Evolutionary conservation across 208 protist genomes (phyloP), one percentile per base, ranked within the genome.

Genomic region (Perkinsela sp.): DNA sequence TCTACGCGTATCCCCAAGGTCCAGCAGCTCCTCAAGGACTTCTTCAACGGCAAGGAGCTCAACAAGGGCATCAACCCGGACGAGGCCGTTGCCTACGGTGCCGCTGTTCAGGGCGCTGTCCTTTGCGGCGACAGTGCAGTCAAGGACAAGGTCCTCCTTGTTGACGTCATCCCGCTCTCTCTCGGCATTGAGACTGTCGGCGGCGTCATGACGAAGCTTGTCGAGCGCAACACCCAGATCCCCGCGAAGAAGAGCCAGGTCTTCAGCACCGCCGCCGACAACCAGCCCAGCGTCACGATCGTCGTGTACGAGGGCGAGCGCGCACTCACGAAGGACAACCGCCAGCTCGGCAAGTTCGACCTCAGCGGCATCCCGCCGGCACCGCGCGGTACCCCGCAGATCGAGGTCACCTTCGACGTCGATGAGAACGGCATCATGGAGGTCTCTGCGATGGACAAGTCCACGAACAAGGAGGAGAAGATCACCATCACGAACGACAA

Each of bases 71-170:
- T 98, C 83, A 97, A 97, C 80, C 94, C 94, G 69, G 95, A 98
- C 78, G 95, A 98, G 82, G 94, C 95, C 31, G 95, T 98, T 30
- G 96, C 95, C 29, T 96, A 94, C 78, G 95, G 96, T 77, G 96
- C 96, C 0, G 94, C 96, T 2, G 90, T 98, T 15, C 94, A 98
- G 84, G 95, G 83, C 67, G 95, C 88, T 71, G 85, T 98, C 32
- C 83, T 98, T 1, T 79, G 76, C 30, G 76, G 80, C 85, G 31
- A 82, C 67, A 78, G 68, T 48, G 78, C 80, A 31, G 72, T 82
- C 0, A 73, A 77, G 69, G 84, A 85, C 48, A 87, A 95, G 67
- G 76, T 94, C 6, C 76, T 95, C 29, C 75, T 95, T 0, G 74
- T 94, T 16, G 89, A 83, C 67, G 79, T 83, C 32, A 93, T 86